Conservation (phyloP, 148 eudicot species). For the Salicornia ramosissima region DNA sequence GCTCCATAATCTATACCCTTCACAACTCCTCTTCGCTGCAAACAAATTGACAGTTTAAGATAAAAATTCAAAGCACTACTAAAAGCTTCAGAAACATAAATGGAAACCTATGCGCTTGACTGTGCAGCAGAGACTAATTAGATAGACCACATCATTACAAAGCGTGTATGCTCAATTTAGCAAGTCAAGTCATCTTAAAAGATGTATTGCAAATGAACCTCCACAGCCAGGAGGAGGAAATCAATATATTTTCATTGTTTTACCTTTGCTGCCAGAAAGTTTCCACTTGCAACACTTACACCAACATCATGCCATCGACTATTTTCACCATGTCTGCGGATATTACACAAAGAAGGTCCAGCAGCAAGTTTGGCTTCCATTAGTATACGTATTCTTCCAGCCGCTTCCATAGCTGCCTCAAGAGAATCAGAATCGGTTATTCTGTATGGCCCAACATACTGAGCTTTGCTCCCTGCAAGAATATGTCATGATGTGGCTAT, state of each 20-base stretch:
- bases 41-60: conserved; percentile 2
- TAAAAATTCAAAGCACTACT: not conserved
- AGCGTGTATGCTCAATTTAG: no score
- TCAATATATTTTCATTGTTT: not conserved
- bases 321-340: conserved; percentile 87
- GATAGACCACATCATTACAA: not conserved
- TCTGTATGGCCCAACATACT: conserved; percentile 83
- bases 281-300: conserved; percentile 94
- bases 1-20: conserved; percentile 92
- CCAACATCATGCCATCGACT: conserved; percentile 85
- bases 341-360: conserved; percentile 79
- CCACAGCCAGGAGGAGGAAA: not conserved
- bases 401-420: conserved; percentile 86
- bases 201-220: not conserved
- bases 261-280: conserved; percentile 95
- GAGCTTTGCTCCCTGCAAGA: conserved; percentile 61
- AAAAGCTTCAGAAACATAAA: not conserved
- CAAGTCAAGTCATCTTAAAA: not conserved
- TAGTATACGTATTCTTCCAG: conserved; percentile 73
- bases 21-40: conserved; percentile 82
- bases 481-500: not conserved
- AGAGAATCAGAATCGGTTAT: conserved; percentile 77
- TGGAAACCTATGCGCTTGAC: not conserved
- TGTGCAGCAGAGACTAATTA: not conserved
- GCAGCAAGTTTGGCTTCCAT: conserved; percentile 95